Evolutionary conservation across 1,284 basidiomycete genomes (phyloP).

Genomic region (Malassezia sympodialis): DNA sequence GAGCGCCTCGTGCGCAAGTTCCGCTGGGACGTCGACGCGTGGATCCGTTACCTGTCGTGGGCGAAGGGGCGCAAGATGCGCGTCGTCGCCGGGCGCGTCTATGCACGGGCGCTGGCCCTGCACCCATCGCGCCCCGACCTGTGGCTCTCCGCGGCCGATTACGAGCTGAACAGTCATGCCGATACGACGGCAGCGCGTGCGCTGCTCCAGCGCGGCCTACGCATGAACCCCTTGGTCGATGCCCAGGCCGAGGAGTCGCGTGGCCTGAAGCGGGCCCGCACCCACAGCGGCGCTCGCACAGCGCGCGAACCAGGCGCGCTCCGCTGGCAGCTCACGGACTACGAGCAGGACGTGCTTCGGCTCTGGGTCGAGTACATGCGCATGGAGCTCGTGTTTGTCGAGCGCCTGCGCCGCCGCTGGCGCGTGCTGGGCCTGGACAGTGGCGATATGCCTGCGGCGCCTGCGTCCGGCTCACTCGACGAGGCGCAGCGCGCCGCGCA

Average conservation of each 20-base stretch:
- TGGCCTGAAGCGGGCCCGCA: constrained; percentile 5
- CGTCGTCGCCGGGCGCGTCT: constrained; percentile 60
- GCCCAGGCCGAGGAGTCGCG: neutral
- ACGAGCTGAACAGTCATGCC: constrained; percentile 68
- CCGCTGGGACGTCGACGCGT: constrained; percentile 73
- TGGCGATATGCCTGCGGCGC: constrained; percentile 9
- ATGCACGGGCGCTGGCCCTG: constrained; percentile 65
- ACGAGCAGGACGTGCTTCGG: constrained; percentile 31
- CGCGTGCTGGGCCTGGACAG: constrained; percentile 59
- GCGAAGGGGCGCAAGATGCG: constrained; percentile 70
- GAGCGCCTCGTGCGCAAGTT: constrained; percentile 80
- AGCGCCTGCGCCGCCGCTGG: constrained; percentile 72
- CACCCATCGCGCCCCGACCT: constrained; percentile 69
- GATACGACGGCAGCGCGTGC: constrained; percentile 67
- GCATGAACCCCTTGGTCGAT: constrained; percentile 47
- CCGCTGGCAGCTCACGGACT: constrained; percentile 12
- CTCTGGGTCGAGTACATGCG: constrained; percentile 56
- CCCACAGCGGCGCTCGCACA: constrained; percentile 3
- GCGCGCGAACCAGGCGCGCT: neutral
- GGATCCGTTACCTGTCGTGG: constrained; percentile 76
- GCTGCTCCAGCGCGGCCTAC: constrained; percentile 72
- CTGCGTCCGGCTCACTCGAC: constrained; percentile 4
- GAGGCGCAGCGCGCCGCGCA: constrained; percentile 2
- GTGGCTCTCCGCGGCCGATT: constrained; percentile 74
- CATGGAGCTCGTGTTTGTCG: constrained; percentile 81